Conservation (phyloP, 1,139 yeast species). For the Candida sp. region DNA sequence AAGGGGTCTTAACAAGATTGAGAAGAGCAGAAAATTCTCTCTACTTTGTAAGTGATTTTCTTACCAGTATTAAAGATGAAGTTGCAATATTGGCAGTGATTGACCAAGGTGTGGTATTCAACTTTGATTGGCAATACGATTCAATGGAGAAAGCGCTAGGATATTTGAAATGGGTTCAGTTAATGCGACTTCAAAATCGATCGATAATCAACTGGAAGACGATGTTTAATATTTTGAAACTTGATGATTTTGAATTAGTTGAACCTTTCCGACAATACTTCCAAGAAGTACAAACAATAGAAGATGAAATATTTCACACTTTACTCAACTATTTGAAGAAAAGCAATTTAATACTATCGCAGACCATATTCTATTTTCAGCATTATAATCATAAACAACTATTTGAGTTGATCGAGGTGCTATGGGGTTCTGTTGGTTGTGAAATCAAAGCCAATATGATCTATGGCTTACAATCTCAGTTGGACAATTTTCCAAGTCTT, state of each 20-base stretch:
- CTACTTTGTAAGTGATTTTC: constrained; percentile 1
- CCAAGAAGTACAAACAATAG: constrained; percentile 7
- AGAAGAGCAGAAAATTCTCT: neutral
- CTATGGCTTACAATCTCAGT: constrained; percentile 10
- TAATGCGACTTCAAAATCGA: neutral
- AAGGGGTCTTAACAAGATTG: constrained; percentile 12
- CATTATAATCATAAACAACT: constrained; percentile 9
- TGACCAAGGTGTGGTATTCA: constrained; percentile 4
- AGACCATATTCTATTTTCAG: constrained; percentile 25
- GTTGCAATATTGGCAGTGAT: neutral
- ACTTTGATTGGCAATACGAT: constrained; percentile 29
- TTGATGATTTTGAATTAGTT: constrained; percentile 12
- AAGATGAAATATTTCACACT: constrained; percentile 13
- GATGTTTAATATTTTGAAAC: constrained; percentile 15
- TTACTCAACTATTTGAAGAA: constrained; percentile 23
- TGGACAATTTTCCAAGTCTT: neutral
- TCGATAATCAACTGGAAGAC: constrained; percentile 12
- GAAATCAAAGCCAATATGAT: constrained; percentile 24
- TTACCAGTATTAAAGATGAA: neutral
- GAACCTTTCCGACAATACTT: constrained; percentile 23
- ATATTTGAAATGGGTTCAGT: constrained; percentile 13
- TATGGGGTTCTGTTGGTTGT: constrained; percentile 17
- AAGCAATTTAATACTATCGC: constrained; percentile 29
- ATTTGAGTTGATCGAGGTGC: constrained; percentile 11
- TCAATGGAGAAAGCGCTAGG: constrained; percentile 30